phyloP scores from a whole-genome alignment of 2,329 filamentous ascomycete genomes.

The Trichoderma sp. region DNA sequence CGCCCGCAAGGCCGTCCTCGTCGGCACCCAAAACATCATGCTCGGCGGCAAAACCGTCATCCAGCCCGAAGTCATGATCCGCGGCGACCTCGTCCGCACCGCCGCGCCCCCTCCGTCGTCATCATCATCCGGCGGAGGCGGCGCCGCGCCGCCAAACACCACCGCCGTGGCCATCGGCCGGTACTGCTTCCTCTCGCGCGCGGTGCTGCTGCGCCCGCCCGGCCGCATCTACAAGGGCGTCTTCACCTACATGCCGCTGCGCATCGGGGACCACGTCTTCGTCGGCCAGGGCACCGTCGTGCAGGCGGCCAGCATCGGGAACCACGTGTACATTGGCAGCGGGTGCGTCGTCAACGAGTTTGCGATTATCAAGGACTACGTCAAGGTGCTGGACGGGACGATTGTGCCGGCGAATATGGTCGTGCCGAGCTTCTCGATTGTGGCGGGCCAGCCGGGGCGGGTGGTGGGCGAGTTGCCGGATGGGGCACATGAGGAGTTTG shows the following conservation, averaged over 20 bases:
- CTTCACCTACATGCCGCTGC: conserved; percentile 83
- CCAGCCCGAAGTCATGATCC: conserved; percentile 90
- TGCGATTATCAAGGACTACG: conserved; percentile 90
- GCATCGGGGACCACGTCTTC: conserved; percentile 93
- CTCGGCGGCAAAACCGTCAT: conserved; percentile 95
- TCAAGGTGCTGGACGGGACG: conserved; percentile 80
- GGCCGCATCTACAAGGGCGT: conserved; percentile 77
- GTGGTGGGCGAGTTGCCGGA: conserved; percentile 81
- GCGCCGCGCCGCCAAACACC: conserved; percentile 51
- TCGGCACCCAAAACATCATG: conserved; percentile 97
- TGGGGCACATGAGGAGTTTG: conserved; percentile 66
- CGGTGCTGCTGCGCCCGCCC: conserved; percentile 78
- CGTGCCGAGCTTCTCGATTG: conserved; percentile 86
- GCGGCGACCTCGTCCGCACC: conserved; percentile 77
- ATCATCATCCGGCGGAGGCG: conserved; percentile 34
- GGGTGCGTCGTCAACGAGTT: conserved; percentile 81
- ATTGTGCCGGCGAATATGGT: conserved; percentile 88
- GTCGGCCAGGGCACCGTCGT: conserved; percentile 75
- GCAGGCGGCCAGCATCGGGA: conserved; percentile 80
- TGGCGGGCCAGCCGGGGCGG: conserved; percentile 79
- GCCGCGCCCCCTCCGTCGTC: conserved; percentile 44
- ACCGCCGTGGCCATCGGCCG: conserved; percentile 84
- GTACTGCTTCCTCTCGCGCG: conserved; percentile 84
- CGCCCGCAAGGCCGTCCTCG: conserved; percentile 84
- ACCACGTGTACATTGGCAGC: conserved; percentile 81